phyloP scores from a whole-genome alignment of 306 rosid genomes.

The Hippophae tibetana region DNA sequence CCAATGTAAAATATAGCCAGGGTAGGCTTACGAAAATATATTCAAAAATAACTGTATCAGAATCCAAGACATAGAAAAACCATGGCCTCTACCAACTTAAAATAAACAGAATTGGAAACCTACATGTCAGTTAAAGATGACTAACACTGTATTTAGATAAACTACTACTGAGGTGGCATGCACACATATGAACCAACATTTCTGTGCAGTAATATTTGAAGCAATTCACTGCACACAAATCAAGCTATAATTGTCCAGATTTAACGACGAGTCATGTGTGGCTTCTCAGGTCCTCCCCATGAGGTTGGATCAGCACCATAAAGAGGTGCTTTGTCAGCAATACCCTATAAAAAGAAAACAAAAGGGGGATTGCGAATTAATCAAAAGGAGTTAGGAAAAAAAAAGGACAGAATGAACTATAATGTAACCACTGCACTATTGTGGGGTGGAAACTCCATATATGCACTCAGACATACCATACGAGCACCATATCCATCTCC shows the following conservation, averaged over 20 bases:
- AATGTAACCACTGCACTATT: not conserved
- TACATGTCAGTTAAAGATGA: constrained; percentile 29
- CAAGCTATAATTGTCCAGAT: constrained; percentile 20
- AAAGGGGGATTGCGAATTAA: constrained; percentile 3
- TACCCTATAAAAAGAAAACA: constrained; percentile 41
- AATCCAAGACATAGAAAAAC: constrained; percentile 7
- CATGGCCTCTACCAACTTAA: constrained; percentile 13
- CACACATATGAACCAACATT: constrained; percentile 36
- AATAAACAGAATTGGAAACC: constrained; percentile 28
- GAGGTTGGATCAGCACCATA: constrained; percentile 53
- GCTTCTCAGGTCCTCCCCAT: constrained; percentile 62
- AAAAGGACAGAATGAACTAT: not conserved
- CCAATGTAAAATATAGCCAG: not conserved
- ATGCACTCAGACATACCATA: constrained; percentile 39
- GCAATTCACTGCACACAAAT: constrained; percentile 25
- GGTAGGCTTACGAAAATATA: not conserved
- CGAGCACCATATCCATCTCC: constrained; percentile 63
- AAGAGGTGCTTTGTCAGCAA: constrained; percentile 46
- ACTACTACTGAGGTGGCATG: constrained; percentile 17
- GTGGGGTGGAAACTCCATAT: not conserved
- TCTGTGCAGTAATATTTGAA: constrained; percentile 20
- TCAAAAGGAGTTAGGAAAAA: not conserved
- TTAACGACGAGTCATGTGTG: constrained; percentile 63
- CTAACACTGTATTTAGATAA: constrained; percentile 31
- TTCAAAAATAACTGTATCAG: not conserved